Percentiles rank a stretch among this genome's conserved stretches.
phyloP scores from a whole-genome alignment of 441 rosid species.

The Rhodomyrtus psidioides region DNA sequence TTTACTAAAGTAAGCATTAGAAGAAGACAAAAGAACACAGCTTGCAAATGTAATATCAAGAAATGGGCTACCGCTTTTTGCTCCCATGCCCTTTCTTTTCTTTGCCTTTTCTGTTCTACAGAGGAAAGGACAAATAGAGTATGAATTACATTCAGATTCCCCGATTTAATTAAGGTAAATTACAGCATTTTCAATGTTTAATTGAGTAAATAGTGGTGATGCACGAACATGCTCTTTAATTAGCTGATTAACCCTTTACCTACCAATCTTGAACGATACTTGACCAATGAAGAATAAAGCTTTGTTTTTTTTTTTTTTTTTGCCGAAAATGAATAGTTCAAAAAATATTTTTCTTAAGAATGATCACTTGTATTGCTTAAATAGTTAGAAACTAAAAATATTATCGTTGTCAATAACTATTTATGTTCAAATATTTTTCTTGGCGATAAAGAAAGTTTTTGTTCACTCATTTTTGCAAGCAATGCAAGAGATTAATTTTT shows the following conservation, averaged over 20 bases:
- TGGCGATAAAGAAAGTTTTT: no score
- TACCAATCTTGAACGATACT: neutral
- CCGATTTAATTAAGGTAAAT: neutral
- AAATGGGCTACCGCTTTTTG: neutral
- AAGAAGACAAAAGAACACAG: neutral
- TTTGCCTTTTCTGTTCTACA: neutral
- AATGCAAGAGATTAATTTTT: no score
- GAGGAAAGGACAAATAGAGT: neutral
- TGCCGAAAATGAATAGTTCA: neutral
- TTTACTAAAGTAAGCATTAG: neutral
- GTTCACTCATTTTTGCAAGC: neutral
- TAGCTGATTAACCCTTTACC: neutral
- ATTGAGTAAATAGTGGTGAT: neutral
- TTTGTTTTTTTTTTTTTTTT: fast-evolving
- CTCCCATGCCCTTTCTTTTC: neutral
- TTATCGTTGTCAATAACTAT: neutral
- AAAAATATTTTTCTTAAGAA: neutral
- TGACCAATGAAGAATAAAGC: fast-evolving
- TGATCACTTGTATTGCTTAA: fast-evolving
- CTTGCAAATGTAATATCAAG: neutral
- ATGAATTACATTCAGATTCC: neutral
- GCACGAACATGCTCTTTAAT: neutral
- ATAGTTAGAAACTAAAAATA: neutral
- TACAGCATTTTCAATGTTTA: neutral
- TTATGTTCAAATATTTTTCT: neutral